Conservation (phyloP, 2,329 filamentous ascomycete species). For the Calonectria hawksworthii region DNA sequence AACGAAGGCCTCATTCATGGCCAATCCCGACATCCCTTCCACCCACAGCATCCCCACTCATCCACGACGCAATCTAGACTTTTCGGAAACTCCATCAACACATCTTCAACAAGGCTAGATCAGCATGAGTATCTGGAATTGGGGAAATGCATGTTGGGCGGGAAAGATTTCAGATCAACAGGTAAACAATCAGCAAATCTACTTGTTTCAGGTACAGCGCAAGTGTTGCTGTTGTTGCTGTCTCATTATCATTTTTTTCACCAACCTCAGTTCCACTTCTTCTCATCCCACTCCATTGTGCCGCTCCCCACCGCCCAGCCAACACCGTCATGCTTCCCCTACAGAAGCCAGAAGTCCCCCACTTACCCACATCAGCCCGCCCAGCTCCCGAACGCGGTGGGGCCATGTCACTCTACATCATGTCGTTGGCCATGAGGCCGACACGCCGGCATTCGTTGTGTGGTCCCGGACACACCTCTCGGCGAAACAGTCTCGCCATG, state of each 20-base stretch:
- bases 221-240: background rate
- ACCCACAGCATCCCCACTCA: constrained; percentile 15
- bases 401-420: constrained; percentile 38
- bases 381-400: constrained; percentile 43
- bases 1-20: background rate
- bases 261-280: background rate
- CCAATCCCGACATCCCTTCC: constrained; percentile 22
- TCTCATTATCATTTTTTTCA: background rate
- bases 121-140: background rate
- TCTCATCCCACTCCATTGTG: constrained; percentile 36
- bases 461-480: constrained; percentile 31
- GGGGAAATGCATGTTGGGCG: background rate
- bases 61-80: constrained; percentile 23
- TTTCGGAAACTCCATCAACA: constrained; percentile 7
- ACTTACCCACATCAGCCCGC: constrained; percentile 44
- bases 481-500: constrained; percentile 14
- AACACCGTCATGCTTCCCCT: constrained; percentile 36
- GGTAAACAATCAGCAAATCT: background rate
- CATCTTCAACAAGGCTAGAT: constrained; percentile 2
- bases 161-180: background rate
- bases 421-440: constrained; percentile 16
- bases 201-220: background rate
- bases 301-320: constrained; percentile 41
- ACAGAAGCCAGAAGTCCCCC: constrained; percentile 35
- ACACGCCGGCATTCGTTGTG: constrained; percentile 29